These are phyloP conservation scores for Sphagnurus paluster DNA, from an alignment of 1,284 basidiomycete genomes.

Conservation along the genomic window DNA sequence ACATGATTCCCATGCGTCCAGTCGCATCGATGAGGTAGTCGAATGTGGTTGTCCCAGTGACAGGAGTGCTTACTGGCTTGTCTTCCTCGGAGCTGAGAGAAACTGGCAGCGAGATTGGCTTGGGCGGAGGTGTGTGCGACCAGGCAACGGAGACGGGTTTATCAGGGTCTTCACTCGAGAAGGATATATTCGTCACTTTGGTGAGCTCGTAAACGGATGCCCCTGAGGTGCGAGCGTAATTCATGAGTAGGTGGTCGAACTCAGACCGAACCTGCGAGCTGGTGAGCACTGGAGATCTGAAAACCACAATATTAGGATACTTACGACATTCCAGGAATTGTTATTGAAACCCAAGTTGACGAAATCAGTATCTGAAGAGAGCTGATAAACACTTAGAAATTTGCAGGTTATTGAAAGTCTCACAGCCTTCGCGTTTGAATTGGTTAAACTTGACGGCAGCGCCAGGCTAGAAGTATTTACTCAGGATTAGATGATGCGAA, in stretches of 20 bases:
- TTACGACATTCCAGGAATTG: constrained; percentile 66
- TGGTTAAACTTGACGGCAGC: constrained; percentile 67
- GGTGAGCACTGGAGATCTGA: too few relatives aligned
- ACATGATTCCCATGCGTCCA: constrained; percentile 67
- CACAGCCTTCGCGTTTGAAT: constrained; percentile 65
- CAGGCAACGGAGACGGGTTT: constrained; percentile 53
- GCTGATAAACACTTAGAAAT: constrained; percentile 6
- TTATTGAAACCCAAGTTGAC: constrained; percentile 55
- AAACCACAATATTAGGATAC: too few relatives aligned
- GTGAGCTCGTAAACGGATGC: constrained; percentile 56
- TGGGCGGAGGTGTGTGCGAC: constrained; percentile 41
- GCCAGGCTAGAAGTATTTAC: constrained; percentile 43
- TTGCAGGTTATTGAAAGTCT: constrained; percentile 23
- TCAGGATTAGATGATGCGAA: constrained; percentile 1
- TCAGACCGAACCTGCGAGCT: constrained; percentile 63
- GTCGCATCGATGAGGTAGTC: constrained; percentile 70
- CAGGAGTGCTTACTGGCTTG: constrained; percentile 8
- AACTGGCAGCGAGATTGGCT: constrained; percentile 41
- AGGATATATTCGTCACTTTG: constrained; percentile 48
- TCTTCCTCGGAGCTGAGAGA: constrained; percentile 30
- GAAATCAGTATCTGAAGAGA: constrained; percentile 64
- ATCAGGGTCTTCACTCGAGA: constrained; percentile 37
- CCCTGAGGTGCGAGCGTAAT: constrained; percentile 57
- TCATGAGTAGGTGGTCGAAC: constrained; percentile 62
- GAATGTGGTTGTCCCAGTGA: constrained; percentile 56